phyloP scores from a whole-genome alignment of 495 filamentous ascomycete genomes.

The Neurospora intermedia region DNA sequence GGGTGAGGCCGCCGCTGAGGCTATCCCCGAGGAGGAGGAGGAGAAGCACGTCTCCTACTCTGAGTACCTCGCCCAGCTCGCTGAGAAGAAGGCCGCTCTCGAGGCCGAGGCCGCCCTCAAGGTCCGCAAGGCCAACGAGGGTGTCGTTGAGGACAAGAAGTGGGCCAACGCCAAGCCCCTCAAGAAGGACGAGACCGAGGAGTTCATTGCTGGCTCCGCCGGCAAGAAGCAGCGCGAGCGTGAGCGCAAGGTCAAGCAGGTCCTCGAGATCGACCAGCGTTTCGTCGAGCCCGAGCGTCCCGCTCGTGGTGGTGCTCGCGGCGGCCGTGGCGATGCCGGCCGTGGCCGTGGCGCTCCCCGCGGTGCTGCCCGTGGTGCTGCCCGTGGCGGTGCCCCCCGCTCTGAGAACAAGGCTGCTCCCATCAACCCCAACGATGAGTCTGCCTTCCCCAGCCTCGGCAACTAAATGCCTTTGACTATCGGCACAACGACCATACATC shows the following conservation, averaged over 20 bases:
- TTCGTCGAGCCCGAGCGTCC: conserved; percentile 56
- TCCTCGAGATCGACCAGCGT: conserved; percentile 75
- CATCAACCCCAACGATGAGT: conserved; percentile 55
- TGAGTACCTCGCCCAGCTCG: conserved; percentile 81
- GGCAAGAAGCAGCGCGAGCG: conserved; percentile 81
- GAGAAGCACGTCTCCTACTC: conserved; percentile 81
- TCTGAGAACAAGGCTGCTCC: conserved; percentile 20
- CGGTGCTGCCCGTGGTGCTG: conserved; percentile 37
- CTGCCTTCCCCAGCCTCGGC: conserved; percentile 67
- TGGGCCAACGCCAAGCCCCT: conserved; percentile 79
- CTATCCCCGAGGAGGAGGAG: conserved; percentile 52
- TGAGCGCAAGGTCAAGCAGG: conserved; percentile 85
- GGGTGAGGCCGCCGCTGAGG: conserved; percentile 24
- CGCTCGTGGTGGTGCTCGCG: conserved; percentile 41
- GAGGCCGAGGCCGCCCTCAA: conserved; percentile 45
- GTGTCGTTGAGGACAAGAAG: conserved; percentile 74
- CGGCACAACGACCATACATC: not conserved
- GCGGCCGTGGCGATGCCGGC: conserved; percentile 43
- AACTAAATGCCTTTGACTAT: conserved; percentile 17
- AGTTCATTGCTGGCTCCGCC: conserved; percentile 61
- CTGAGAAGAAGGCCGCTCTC: conserved; percentile 69
- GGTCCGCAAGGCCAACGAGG: conserved; percentile 84
- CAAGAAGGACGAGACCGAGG: conserved; percentile 58
- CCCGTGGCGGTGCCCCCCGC: conserved; percentile 26
- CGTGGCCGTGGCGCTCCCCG: conserved; percentile 37